Base-by-base conservation (phyloP, 805 yeast species). In the Metschnikowia lochheadii region DNA sequence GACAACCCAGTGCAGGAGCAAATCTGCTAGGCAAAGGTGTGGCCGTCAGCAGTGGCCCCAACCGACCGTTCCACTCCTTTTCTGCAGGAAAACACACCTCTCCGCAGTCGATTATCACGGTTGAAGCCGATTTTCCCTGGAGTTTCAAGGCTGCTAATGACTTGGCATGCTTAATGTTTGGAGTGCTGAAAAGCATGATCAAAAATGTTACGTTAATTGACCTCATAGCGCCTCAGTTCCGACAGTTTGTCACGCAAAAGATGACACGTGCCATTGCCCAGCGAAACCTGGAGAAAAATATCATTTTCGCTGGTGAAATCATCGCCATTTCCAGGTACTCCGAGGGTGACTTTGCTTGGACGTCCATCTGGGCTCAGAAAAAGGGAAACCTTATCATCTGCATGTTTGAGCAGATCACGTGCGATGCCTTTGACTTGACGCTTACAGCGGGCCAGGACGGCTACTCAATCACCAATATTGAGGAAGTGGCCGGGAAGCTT, bases 291-390 rank as follows among this genome's bases (percentile, higher is more conserved):
- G 54, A 54, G 45, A 63, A 63, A 40, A 79, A 79, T 51, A 77
- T 84, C 46, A 80, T 85, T 0, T 87, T 87, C 62, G 80, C 90
- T 1, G 97, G 97, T 51, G 94, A 88, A 59, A 82, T 90, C 44
- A 82, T 89, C 11, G 96, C 95, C 8, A 85, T 90, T 43, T 73
- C 80, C 38, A 78, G 89, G 57, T 82, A 84, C 13, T 86, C 87
- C 15, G 76, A 70, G 44, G 78, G 77, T 44, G 78, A 78, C 29
- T 71, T 79, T 51, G 87, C 91, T 0, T 84, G 96, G 87, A 90
- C 96, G 10, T 87, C 96, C 0, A 67, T 91, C 49, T 92, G 97
- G 97, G 96, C 94, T 0, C 90, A 90, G 60, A 73, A 82, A 51
- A 82, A 84, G 56, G 84, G 84, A 3, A 80, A 80, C 40, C 67